These are phyloP conservation scores for Cydonia oblonga DNA, from an alignment of 331 rosid genomes.

Conservation along the genomic window DNA sequence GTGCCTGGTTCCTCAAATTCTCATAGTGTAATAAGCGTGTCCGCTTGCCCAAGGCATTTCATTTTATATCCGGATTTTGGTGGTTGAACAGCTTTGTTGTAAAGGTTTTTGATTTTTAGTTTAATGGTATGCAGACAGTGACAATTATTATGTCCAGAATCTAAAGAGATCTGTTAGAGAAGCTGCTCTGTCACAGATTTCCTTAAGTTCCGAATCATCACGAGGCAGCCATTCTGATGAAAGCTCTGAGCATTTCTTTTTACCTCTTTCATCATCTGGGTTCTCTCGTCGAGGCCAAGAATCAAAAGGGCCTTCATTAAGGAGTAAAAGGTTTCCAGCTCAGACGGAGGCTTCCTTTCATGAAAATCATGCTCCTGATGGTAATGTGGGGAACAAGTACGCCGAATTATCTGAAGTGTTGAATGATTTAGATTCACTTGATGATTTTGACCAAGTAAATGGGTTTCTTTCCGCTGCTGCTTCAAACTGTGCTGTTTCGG, in stretches of 20 bases:
- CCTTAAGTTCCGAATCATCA: conserved; percentile 46
- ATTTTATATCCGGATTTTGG: conserved; percentile 6
- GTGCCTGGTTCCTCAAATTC: conserved; percentile 1
- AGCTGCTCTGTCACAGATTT: conserved; percentile 61
- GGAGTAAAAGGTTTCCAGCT: conserved; percentile 61
- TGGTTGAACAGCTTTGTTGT: background rate
- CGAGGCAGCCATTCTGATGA: conserved; percentile 69
- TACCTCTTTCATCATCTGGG: conserved; percentile 67
- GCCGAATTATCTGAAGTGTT: conserved; percentile 49
- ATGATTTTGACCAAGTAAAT: conserved; percentile 65
- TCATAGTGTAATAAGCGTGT: conserved; percentile 14
- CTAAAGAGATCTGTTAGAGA: conserved; percentile 88
- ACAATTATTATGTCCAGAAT: conserved; percentile 46
- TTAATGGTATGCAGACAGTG: conserved; percentile 40
- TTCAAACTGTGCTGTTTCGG: conserved; percentile 53
- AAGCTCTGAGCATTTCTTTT: conserved; percentile 78
- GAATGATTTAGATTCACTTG: conserved; percentile 57
- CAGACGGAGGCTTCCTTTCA: conserved; percentile 40
- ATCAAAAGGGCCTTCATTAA: conserved; percentile 41
- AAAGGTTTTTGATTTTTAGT: background rate
- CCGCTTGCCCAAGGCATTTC: conserved; percentile 8
- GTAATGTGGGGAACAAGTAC: conserved; percentile 34
- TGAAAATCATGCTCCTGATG: conserved; percentile 38
- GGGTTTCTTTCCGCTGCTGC: conserved; percentile 65
- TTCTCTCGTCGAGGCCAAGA: conserved; percentile 58